Evolutionary conservation across 1,139 yeast genomes (phyloP).

Genomic region (Yamadazyma taylorii): DNA sequence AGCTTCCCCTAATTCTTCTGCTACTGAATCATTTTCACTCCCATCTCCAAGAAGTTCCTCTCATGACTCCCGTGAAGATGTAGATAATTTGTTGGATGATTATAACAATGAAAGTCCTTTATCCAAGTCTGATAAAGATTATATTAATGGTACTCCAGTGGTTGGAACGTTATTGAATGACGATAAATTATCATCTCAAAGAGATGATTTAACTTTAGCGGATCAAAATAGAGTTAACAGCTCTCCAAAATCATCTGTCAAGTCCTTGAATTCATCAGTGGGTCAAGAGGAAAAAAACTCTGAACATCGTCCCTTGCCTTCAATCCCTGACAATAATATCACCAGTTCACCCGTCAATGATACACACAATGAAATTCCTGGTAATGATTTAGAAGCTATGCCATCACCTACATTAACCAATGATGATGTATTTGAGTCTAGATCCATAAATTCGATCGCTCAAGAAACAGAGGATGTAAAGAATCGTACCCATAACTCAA

Average conservation of each 20-base stretch:
- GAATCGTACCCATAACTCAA: too few species aligned
- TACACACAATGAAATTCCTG: not conserved
- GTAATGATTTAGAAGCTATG: slow-evolving; percentile 6
- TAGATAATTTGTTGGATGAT: slow-evolving; percentile 12
- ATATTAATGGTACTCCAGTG: slow-evolving; percentile 11
- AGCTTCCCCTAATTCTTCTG: slow-evolving; percentile 7
- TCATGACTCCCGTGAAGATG: slow-evolving; percentile 8
- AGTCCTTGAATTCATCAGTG: slow-evolving; percentile 5
- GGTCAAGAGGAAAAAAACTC: not conserved
- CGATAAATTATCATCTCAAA: slow-evolving; percentile 36
- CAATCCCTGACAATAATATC: not conserved
- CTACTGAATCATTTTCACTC: slow-evolving; percentile 10
- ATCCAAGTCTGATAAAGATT: slow-evolving; percentile 7
- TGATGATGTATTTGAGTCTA: slow-evolving; percentile 4
- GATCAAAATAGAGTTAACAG: slow-evolving; percentile 22
- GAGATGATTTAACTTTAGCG: slow-evolving; percentile 33
- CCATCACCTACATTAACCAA: slow-evolving; percentile 12
- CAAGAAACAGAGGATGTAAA: too few species aligned
- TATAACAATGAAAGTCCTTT: slow-evolving; percentile 14
- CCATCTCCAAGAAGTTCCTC: slow-evolving; percentile 8
- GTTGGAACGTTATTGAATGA: slow-evolving; percentile 29
- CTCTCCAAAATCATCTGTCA: slow-evolving; percentile 14
- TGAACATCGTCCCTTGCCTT: not conserved
- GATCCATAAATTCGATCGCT: too few species aligned
- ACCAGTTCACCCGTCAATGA: not conserved